Base-by-base conservation (phyloP, 1,139 yeast species). In the Yamadazyma atmosphaerica region DNA sequence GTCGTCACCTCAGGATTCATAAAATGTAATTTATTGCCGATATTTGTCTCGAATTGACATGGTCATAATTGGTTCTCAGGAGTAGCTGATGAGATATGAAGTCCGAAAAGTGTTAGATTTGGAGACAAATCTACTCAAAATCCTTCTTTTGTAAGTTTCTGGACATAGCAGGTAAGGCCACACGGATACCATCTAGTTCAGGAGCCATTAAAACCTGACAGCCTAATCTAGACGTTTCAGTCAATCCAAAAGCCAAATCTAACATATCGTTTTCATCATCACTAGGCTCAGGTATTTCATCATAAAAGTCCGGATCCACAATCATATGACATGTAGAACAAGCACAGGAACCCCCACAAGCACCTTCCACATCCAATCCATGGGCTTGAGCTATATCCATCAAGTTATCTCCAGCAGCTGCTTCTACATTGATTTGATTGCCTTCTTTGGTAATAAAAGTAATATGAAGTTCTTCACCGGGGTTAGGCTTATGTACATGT, bases 291-390 rank as follows among this genome's bases (percentile, higher is more conserved):
- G 95, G 96, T 51, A 92, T 78, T 42, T 70, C 78, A 56, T 92
- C 98, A 63, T 88, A 92, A 58, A 69, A 89, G 34, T 85, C 96
- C 1, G 98, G 98, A 58, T 92, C 98, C 28, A 92, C 89, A 37
- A 92, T 92, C 42, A 92, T 83, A 65, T 92, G 98, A 60, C 98
- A 92, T 0, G 98, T 92, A 3, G 97, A 89, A 59, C 98, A 92
- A 1, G 98, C 98, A 70, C 98, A 92, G 2, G 97, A 88, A 2
- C 98, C 98, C 26, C 98, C 98, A 65, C 98, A 92, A 0, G 98
- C 98, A 33, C 98, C 96, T 60, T 92, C 98, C 90, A 92, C 89
- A 52, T 92, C 98, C 44, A 92, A 65, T 52, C 89, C 85, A 56
- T 90, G 68, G 3, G 95, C 95, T 65, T 92, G 98, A 5, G 98